Percentiles rank a stretch among this genome's conserved stretches.
Evolutionary conservation across 345 rosid species (phyloP).

Genomic region (Eucalyptus melliodora): DNA sequence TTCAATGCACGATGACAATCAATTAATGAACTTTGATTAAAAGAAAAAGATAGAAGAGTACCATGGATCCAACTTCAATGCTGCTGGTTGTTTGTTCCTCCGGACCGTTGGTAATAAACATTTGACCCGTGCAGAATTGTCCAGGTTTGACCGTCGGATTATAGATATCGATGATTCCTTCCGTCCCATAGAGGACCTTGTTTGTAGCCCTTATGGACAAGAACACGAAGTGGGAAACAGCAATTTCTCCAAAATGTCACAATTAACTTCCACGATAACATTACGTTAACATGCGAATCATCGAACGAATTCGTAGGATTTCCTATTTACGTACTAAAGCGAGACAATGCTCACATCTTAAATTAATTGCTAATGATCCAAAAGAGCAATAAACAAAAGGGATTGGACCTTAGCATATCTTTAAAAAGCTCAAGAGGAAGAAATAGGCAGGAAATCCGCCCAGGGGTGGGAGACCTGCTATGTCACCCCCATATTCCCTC

Average conservation of each 20-base stretch:
- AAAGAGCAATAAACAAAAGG: neutral
- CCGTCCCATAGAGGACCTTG: neutral
- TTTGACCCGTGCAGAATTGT: neutral
- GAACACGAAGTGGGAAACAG: neutral
- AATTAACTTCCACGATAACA: neutral
- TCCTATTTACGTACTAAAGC: neutral
- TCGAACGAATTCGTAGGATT: neutral
- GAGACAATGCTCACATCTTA: neutral
- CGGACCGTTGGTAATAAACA: neutral
- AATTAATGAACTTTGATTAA: neutral
- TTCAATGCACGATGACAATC: neutral
- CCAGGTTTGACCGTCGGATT: neutral
- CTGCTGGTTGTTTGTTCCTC: neutral
- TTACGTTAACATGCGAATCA: neutral
- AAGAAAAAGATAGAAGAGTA: neutral
- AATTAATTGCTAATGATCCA: neutral
- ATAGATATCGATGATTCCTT: neutral
- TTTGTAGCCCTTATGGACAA: neutral
- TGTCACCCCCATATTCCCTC: too few relatives aligned
- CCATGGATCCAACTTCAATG: neutral
- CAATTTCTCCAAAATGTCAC: neutral
- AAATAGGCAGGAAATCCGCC: accelerated
- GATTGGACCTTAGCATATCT: accelerated
- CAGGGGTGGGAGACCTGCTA: accelerated
- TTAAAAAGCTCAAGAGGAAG: too few relatives aligned